phyloP scores from a whole-genome alignment of 306 rosid genomes.

The Carpinus fangiana region DNA sequence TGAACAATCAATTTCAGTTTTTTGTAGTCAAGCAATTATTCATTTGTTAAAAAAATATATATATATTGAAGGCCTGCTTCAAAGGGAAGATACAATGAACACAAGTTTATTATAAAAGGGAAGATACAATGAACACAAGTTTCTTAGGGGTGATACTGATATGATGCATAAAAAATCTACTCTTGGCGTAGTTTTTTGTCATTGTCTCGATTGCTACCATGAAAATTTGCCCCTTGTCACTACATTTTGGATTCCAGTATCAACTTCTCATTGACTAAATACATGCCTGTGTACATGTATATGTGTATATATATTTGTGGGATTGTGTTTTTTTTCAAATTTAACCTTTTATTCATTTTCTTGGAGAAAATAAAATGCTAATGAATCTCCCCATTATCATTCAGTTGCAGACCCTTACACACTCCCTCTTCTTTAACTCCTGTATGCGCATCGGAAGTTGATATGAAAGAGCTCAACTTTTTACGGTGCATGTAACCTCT shows the following conservation, averaged over 20 bases:
- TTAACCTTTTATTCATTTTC: neutral
- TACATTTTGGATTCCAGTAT: neutral
- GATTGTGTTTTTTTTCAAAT: neutral
- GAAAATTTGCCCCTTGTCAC: neutral
- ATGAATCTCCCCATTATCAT: conserved; percentile 9
- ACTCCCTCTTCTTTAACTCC: neutral
- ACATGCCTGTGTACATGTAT: neutral
- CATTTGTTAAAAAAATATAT: neutral
- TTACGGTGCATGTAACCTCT: conserved; percentile 18
- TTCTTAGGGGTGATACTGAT: neutral
- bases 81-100: neutral
- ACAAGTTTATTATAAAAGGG: neutral
- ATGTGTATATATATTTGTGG: neutral
- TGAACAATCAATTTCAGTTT: neutral
- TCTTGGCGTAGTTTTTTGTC: neutral
- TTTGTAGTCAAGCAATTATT: neutral
- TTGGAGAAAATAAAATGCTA: neutral
- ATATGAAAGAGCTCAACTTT: conserved; percentile 7
- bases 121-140: neutral
- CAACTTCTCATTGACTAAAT: neutral
- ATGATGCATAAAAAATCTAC: neutral
- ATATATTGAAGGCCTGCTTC: neutral
- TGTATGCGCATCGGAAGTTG: conserved; percentile 25
- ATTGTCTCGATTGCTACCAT: neutral
- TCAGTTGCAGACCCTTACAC: conserved; percentile 38